Base-by-base conservation (phyloP, 768 basidiomycete genomes). In the Suillus placidus region DNA sequence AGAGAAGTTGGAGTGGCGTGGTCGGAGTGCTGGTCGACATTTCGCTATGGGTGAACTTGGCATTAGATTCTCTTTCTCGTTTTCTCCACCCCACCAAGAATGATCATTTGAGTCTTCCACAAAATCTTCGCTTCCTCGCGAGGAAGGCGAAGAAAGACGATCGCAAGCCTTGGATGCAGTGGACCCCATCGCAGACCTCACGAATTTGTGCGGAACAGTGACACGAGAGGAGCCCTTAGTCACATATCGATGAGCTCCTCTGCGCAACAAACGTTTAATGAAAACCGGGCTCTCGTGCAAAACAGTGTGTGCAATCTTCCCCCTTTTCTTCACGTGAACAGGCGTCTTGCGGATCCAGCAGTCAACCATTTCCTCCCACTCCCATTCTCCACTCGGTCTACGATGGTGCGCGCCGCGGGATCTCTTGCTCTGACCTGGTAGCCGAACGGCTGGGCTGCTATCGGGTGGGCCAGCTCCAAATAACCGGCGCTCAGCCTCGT, bases 401-500 rank as follows among this genome's bases (percentile, higher is more conserved):
- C 64, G 60, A n/a, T 51, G 66, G 26, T 64, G 70, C 38, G 54
- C 54, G 30, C 60, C 63, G 47, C 64, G 61, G 30, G 54, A 54
- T 34, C 60, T 57, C 32, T 63, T 60, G 5, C 61, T 40, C 55
- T 35, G 66, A 16, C 43, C 38, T 32, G 70, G 63, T 7, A 67
- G 68, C n/a, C 64, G 43, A 7, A 69, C 57, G 43, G 67, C 43
- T 32, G 71, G 72, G 56, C 72, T 71, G 54, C 54, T 66, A 51
- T 61, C 56, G 10, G 61, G 56, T 20, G 51, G 30, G 52, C 60
- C 63, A 26, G 71, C 61, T 35, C 80, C 81, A 43, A 83, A 84
- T 64, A 82, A 85, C 49, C 79, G 77, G 43, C 74, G 70, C 72
- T 88, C 87, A 13, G 85, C 85, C n/a, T 79, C 79, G 34, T 87